phyloP scores from a whole-genome alignment of 139 green algal species.

The Haematococcus lacustris region DNA sequence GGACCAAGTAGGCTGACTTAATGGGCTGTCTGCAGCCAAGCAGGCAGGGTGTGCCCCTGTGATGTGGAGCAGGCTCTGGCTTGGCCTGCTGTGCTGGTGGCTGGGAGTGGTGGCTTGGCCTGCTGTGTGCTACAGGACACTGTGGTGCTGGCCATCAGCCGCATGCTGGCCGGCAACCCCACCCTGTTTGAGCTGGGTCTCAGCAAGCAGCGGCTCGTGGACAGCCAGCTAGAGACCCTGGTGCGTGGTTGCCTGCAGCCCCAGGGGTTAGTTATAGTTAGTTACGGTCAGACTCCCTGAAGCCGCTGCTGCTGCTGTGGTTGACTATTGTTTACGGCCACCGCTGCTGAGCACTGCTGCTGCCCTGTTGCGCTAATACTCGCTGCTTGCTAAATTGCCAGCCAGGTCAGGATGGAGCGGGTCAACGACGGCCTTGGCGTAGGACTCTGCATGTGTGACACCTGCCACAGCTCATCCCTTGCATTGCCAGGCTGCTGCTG shows the following conservation, averaged over 20 bases:
- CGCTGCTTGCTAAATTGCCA: background rate
- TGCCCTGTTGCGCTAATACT: no score
- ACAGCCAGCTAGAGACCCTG: slow-evolving; percentile 40
- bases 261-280: background rate
- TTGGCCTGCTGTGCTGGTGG: no score
- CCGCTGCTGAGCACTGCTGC: no score
- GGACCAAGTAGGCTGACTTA: no score
- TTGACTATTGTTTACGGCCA: background rate
- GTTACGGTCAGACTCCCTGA: background rate
- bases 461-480: background rate
- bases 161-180: slow-evolving; percentile 32
- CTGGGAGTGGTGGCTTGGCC: no score
- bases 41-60: no score
- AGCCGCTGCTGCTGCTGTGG: background rate
- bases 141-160: slow-evolving; percentile 14
- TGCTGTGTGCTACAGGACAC: no score
- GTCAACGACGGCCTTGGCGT: background rate
- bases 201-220: slow-evolving; percentile 36
- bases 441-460: background rate
- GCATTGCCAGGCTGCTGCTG: background rate
- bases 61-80: no score
- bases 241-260: background rate
- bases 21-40: no score
- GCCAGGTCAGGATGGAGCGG: background rate
- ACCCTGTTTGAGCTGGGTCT: slow-evolving; percentile 29